phyloP scores from a whole-genome alignment of 129 eudicot genomes.

The Chrysanthemum makinoi region DNA sequence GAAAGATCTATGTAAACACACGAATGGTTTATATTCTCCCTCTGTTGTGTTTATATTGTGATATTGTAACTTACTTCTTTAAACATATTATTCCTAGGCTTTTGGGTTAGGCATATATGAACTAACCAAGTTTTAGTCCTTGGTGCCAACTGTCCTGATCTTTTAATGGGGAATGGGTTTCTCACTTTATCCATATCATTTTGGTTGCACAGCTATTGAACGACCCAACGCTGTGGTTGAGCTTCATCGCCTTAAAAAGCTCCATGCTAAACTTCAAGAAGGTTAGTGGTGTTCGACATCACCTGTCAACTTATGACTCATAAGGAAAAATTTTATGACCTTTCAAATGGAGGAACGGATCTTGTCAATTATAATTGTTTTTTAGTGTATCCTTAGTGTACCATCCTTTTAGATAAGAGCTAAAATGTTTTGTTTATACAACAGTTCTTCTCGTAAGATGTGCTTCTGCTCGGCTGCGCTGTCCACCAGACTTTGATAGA shows the following conservation, averaged over 20 bases:
- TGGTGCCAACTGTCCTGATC: neutral
- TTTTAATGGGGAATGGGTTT: no score
- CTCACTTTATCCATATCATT: no score
- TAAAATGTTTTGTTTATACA: neutral
- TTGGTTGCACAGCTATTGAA: no score
- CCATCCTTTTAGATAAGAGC: no score
- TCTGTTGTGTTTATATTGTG: neutral
- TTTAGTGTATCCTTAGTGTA: neutral
- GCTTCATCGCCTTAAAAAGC: no score
- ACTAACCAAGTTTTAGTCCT: neutral
- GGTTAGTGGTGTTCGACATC: no score
- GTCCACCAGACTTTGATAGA: neutral
- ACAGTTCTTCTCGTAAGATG: neutral
- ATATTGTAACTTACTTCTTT: neutral
- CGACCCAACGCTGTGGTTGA: no score
- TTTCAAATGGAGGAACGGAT: neutral
- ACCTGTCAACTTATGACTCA: no score
- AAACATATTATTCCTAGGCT: no score
- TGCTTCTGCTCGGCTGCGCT: neutral
- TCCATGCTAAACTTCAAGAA: no score
- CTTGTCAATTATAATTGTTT: neutral
- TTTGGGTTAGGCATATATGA: no score
- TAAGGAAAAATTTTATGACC: neutral
- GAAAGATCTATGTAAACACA: no score
- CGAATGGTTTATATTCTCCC: neutral